A percentile compares a stretch with the other conserved stretches of the same genome.
Evolutionary conservation across 2,329 filamentous ascomycete species (phyloP).

Genomic region (Colletotrichum truncatum): DNA sequence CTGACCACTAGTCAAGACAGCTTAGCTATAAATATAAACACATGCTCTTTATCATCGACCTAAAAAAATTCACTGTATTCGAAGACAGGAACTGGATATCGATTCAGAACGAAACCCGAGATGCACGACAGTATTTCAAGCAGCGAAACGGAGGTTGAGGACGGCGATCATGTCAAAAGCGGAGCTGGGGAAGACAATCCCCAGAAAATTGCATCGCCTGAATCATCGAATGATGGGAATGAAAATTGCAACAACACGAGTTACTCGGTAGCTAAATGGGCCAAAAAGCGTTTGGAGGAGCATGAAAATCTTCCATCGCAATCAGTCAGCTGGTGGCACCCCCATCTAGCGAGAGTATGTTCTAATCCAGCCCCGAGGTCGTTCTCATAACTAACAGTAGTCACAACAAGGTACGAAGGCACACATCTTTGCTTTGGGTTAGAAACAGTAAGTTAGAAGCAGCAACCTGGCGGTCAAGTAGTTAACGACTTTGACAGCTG

Average conservation of each 20-base stretch:
- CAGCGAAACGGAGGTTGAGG: not conserved
- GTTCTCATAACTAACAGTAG: not conserved
- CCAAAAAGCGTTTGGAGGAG: not conserved
- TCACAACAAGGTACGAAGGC: constrained; percentile 2
- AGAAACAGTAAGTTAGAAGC: constrained; percentile 4
- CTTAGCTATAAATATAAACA: too few species aligned
- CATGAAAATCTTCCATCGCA: constrained; percentile 6
- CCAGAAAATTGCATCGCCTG: not conserved
- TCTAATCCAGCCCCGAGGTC: not conserved
- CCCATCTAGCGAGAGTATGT: not conserved
- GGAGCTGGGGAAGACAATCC: not conserved
- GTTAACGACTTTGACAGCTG: not conserved
- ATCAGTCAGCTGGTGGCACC: constrained; percentile 23
- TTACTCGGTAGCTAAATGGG: not conserved
- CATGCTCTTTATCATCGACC: too few species aligned
- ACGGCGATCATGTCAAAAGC: not conserved
- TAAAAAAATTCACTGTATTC: too few species aligned
- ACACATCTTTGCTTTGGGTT: constrained; percentile 15
- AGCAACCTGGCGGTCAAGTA: not conserved
- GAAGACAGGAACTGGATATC: not conserved
- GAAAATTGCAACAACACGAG: not conserved
- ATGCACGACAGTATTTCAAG: not conserved
- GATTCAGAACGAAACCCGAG: not conserved
- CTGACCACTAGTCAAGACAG: too few species aligned
- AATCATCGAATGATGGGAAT: not conserved